Percentiles rank a stretch among this genome's conserved stretches.
Conservation (phyloP, 2,329 filamentous ascomycete genomes). For the Grosmannia huntii region DNA sequence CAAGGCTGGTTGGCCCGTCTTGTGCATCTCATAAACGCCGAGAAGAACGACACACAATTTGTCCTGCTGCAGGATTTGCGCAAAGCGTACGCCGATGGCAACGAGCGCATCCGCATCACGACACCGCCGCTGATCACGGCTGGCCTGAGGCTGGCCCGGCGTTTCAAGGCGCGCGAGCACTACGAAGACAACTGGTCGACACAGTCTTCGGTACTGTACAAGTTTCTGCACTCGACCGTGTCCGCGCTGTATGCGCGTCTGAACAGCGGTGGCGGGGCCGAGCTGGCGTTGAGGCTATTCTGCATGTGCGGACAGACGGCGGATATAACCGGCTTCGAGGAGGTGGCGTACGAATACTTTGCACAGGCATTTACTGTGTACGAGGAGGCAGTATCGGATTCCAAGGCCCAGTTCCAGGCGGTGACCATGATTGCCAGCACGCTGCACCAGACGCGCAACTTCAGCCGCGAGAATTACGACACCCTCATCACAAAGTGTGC, state of each 20-base stretch:
- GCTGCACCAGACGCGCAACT: constrained; percentile 77
- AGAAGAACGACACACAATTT: constrained; percentile 88
- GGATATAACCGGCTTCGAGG: constrained; percentile 82
- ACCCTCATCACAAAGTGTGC: constrained; percentile 97
- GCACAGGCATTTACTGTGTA: constrained; percentile 97
- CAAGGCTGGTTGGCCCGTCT: constrained; percentile 94
- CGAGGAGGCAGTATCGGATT: constrained; percentile 91
- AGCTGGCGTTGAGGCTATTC: constrained; percentile 81
- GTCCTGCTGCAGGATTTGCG: constrained; percentile 79
- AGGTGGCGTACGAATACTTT: constrained; percentile 96
- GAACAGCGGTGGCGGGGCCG: constrained; percentile 56
- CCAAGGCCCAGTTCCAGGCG: constrained; percentile 92
- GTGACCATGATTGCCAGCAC: constrained; percentile 88
- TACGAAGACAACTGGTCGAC: constrained; percentile 53
- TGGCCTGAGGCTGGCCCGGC: constrained; percentile 76
- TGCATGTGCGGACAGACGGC: constrained; percentile 86
- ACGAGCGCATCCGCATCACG: constrained; percentile 91
- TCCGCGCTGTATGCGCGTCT: constrained; percentile 82
- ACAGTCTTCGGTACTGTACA: constrained; percentile 68
- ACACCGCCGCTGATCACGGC: constrained; percentile 85
- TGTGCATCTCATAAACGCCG: constrained; percentile 71
- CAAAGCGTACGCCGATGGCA: constrained; percentile 81
- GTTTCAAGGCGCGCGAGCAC: constrained; percentile 84
- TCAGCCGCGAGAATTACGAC: constrained; percentile 95
- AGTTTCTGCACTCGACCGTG: constrained; percentile 84